phyloP scores from a whole-genome alignment of 176 grass and related monocot species.

The Rhynchospora pubera region DNA sequence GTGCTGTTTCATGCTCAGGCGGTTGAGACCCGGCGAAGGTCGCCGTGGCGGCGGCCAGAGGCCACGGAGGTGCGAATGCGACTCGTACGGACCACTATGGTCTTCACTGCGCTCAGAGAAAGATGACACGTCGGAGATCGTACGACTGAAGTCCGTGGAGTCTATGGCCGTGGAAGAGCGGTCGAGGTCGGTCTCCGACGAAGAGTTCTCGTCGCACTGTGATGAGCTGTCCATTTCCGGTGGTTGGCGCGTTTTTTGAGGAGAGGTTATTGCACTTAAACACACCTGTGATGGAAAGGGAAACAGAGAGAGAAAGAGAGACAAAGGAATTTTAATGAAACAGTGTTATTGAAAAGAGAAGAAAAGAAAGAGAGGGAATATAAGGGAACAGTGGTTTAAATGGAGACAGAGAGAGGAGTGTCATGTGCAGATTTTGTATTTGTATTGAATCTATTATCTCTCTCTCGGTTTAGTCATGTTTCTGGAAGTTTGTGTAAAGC shows the following conservation, averaged over 20 bases:
- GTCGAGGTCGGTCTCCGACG: conserved; percentile 33
- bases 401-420: not conserved
- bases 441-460: not conserved
- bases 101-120: conserved; percentile 67
- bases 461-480: not conserved
- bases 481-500: not conserved
- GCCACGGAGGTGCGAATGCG: conserved; percentile 23
- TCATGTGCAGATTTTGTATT: not conserved
- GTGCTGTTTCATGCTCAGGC: conserved; percentile 56
- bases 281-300: not conserved
- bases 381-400: not conserved
- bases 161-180: conserved; percentile 37
- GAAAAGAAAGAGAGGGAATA: too few relatives aligned
- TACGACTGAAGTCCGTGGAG: conserved; percentile 58
- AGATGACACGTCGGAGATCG: conserved; percentile 63
- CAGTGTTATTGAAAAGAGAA: not conserved
- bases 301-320: not conserved
- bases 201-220: conserved; percentile 56
- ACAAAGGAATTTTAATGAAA: not conserved
- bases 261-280: not conserved
- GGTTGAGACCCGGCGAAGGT: conserved; percentile 34
- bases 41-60: conserved; percentile 28
- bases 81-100: conserved; percentile 49
- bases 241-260: not conserved
- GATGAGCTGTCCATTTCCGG: conserved; percentile 61